Evolutionary conservation across 768 basidiomycete genomes (phyloP), one percentile per base, ranked within the genome.

Genomic region (Russula sp.): DNA sequence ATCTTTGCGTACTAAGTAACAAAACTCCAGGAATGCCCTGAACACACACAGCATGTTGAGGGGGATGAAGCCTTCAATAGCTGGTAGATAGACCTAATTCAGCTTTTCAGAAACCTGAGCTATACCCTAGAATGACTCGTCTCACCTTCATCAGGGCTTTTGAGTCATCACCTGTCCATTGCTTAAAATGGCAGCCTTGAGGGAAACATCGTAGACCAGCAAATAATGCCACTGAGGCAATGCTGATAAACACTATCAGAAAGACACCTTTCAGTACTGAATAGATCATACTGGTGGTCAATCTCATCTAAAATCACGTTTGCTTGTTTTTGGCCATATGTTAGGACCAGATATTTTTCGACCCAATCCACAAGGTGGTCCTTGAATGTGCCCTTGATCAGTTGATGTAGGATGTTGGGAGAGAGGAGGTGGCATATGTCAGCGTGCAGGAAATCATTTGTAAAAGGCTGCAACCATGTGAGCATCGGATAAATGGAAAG

Each of bases 81-180:
- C 49, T 4, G 32, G 18, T 7, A 50, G 1, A n/a, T 45, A 56
- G 2, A 56, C 55, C 55, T 56, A 1, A 16, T n/a, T 13, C 10
- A 2, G 13, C 9, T 14, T 41, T 13, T 41, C 39, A 13, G 13
- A 41, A 14, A 13, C 5, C 5, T 13, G 39, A 41, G 14, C 16
- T 7, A 41, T 6, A 14, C 14, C 5, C 9, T 29, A 29, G 2
- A 29, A 29, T 3, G 3, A 29, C 25, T 13, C 9, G 5, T 13
- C 35, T 13, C 5, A 34, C 53, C 41, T 54, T 58, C 56, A 58
- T 58, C 34, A 60, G n/a, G 0, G 59, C 59, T 22, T 59, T 58
- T 1, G 39, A 60, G 29, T 60, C 41, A 7, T 60, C 43, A 6
- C 59, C 56, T 6, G 59, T 60, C 59, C 59, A 60, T 25, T 60